phyloP scores from a whole-genome alignment of 2,329 filamentous ascomycete genomes.

The Coleophoma eucalyptorum region DNA sequence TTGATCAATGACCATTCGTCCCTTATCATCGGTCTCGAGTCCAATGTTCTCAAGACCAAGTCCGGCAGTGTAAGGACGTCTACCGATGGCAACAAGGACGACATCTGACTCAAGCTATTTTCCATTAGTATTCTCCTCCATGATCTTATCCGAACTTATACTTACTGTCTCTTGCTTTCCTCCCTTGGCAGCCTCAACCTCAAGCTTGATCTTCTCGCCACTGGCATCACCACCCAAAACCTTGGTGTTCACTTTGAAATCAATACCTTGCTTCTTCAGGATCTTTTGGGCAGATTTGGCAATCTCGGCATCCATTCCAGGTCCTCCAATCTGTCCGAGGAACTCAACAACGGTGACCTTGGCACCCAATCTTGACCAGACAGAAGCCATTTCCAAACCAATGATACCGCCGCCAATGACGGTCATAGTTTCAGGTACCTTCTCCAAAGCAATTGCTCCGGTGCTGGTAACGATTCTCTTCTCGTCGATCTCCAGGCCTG shows the following conservation, averaged over 20 bases:
- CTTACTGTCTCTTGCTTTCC: slow-evolving; percentile 88
- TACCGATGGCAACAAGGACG: slow-evolving; percentile 93
- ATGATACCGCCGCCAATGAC: slow-evolving; percentile 99
- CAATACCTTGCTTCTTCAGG: slow-evolving; percentile 92
- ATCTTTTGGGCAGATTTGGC: slow-evolving; percentile 90
- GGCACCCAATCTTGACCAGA: slow-evolving; percentile 90
- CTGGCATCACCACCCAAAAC: slow-evolving; percentile 80
- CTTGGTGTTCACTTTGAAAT: slow-evolving; percentile 98
- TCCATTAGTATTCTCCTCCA: slow-evolving; percentile 3
- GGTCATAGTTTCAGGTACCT: slow-evolving; percentile 94
- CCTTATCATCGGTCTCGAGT: slow-evolving; percentile 86
- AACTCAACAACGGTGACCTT: slow-evolving; percentile 98
- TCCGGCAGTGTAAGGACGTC: slow-evolving; percentile 88
- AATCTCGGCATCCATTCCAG: slow-evolving; percentile 94
- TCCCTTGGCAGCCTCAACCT: slow-evolving; percentile 89
- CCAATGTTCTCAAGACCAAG: slow-evolving; percentile 93
- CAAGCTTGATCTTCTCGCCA: slow-evolving; percentile 74
- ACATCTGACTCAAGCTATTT: slow-evolving; percentile 84
- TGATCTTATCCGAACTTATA: slow-evolving; percentile 8
- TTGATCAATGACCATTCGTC: slow-evolving; percentile 93
- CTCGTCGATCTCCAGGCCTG: slow-evolving; percentile 93
- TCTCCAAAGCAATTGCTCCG: slow-evolving; percentile 81
- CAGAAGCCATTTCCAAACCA: slow-evolving; percentile 95
- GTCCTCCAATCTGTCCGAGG: slow-evolving; percentile 91
- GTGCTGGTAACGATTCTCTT: slow-evolving; percentile 97